phyloP scores from a whole-genome alignment of 2,329 filamentous ascomycete genomes.

The Colletotrichum costaricense region DNA sequence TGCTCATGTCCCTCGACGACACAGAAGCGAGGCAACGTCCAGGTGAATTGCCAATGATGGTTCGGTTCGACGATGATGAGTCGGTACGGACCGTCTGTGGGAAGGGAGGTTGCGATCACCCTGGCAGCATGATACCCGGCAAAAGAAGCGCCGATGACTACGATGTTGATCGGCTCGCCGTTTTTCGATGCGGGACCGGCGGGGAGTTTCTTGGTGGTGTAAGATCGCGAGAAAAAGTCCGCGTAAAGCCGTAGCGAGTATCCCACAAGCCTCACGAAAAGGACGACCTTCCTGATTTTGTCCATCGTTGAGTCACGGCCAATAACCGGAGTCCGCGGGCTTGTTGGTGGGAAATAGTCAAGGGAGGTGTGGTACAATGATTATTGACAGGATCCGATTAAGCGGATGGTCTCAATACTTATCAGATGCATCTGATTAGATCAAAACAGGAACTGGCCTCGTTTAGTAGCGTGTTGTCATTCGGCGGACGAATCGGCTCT shows the following conservation, averaged over 20 bases:
- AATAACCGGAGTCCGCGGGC: not conserved
- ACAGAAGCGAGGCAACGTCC: conserved; percentile 68
- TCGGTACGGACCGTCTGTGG: conserved; percentile 57
- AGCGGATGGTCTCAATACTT: conserved; percentile 32
- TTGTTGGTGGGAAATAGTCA: not conserved
- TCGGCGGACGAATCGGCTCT: conserved; percentile 3
- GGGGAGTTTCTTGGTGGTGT: conserved; percentile 30
- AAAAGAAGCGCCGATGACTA: conserved; percentile 69
- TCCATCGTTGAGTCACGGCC: not conserved
- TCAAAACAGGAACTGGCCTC: not conserved
- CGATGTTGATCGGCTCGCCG: conserved; percentile 55
- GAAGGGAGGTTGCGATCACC: conserved; percentile 60
- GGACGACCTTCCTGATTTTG: conserved; percentile 44
- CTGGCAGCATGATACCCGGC: conserved; percentile 62
- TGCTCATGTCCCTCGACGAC: conserved; percentile 67
- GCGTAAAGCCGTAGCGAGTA: conserved; percentile 38
- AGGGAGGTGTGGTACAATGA: not conserved
- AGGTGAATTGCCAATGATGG: conserved; percentile 71
- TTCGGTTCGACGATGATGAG: conserved; percentile 70
- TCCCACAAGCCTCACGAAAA: conserved; percentile 44
- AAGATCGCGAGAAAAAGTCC: conserved; percentile 29
- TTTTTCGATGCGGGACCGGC: conserved; percentile 30
- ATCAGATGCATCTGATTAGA: conserved; percentile 52
- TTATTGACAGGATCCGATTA: not conserved
- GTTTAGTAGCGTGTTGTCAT: not conserved